phyloP scores from a whole-genome alignment of 768 basidiomycete species.

The Tulasnella sp. region DNA sequence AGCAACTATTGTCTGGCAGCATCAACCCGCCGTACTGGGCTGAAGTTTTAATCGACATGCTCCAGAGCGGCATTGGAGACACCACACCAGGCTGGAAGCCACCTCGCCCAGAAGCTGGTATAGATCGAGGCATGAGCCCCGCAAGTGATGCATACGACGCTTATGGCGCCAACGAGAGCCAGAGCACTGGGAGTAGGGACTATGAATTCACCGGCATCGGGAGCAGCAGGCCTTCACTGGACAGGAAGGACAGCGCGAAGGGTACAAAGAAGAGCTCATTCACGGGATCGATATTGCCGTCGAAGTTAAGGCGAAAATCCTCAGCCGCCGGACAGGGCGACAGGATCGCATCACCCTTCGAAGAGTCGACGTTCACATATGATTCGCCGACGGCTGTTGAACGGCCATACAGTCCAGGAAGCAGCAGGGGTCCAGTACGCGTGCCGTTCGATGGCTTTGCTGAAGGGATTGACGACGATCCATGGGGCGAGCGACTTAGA shows the following conservation, averaged over 20 bases:
- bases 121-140: too few species aligned
- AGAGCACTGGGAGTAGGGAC: neutral
- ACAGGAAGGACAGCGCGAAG: too few species aligned
- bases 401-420: too few species aligned
- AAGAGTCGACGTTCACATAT: too few species aligned
- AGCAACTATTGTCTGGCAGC: conserved; percentile 67
- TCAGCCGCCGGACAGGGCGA: too few species aligned
- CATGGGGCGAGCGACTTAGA: neutral
- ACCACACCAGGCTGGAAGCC: conserved; percentile 7
- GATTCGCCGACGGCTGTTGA: too few species aligned
- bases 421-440: too few species aligned
- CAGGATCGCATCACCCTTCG: too few species aligned
- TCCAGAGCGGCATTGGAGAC: conserved; percentile 55
- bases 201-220: neutral
- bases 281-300: too few species aligned
- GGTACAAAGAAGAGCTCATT: too few species aligned
- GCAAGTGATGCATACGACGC: neutral
- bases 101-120: neutral
- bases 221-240: too few species aligned
- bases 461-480: neutral
- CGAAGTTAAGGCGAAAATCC: too few species aligned
- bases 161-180: neutral
- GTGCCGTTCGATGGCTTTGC: conserved; percentile 8
- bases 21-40: conserved; percentile 75
- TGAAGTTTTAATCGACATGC: conserved; percentile 53